Evolutionary conservation across 129 eudicot species (phyloP).

Genomic region (Scalesia atractyloides): DNA sequence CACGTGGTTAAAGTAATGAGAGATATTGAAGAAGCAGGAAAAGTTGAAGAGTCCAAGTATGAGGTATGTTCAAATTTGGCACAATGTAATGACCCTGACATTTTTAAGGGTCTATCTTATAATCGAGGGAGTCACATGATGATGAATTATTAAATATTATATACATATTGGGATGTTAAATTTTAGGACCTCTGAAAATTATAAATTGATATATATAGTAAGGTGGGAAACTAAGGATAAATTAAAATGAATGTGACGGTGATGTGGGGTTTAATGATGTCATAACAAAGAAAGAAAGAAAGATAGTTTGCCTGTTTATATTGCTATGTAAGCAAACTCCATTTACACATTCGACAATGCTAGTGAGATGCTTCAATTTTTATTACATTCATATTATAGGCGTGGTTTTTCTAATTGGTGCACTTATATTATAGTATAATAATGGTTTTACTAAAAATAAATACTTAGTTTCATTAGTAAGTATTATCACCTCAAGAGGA

Average conservation of each 20-base stretch:
- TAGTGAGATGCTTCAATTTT: too few species aligned
- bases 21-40: neutral
- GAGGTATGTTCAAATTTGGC: constrained; percentile 14
- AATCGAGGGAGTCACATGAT: neutral
- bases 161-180: neutral
- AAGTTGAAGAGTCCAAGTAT: constrained; percentile 1
- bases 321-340: neutral
- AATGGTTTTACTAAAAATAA: too few species aligned
- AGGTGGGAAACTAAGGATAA: neutral
- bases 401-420: too few species aligned
- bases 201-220: neutral
- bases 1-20: too few species aligned
- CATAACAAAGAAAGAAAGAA: neutral
- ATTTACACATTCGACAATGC: neutral
- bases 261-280: neutral
- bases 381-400: too few species aligned
- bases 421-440: too few species aligned
- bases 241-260: neutral
- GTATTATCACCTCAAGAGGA: too few species aligned
- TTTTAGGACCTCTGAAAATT: neutral
- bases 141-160: neutral
- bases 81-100: neutral
- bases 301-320: neutral
- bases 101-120: constrained; percentile 8
- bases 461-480: too few species aligned